Evolutionary conservation across 768 basidiomycete genomes (phyloP), one percentile per base, ranked within the genome.

Genomic region (Agrocybe praecox): DNA sequence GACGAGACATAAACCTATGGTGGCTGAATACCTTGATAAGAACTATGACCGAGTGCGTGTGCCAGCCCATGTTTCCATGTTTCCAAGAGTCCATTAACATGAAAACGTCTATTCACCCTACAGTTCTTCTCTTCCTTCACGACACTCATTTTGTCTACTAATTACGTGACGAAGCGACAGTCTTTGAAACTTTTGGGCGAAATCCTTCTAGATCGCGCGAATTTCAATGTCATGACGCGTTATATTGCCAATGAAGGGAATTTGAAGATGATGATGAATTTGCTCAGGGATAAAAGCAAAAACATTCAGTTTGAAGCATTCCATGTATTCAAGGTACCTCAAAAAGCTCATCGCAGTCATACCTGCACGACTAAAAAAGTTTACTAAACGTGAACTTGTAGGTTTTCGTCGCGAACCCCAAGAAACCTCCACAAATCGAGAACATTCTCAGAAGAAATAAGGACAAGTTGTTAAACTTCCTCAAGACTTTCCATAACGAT

Each of bases 181-280:
- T 98, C 96, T 1, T 85, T 99, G 65, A 99, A 99, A 74, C 85
- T 98, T 6, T 86, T 99, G 1, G 97, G 97, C 60, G 97, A 99
- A 74, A 98, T 98, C 74, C 80, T 98, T 7, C 87, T 99, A 45
- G 97, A 99, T 74, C 87, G 97, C 24, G 94, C 95, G 46, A 99
- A 99, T 74, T 98, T 98, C 80, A 94, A 83, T 63, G 93, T 98
- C 67, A 99, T 99, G 97, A 98, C 97, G 0, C 85, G 89, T 7
- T 99, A 98, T 70, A 99, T 99, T 64, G 85, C 93, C 9, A 89
- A 88, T 66, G 97, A 98, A 69, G 89, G 88, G 24, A 99, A 98
- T 71, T 81, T 99, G 61, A 98, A 98, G 88, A 93, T 96, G 89
- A 97, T 99, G 94, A 99, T 99, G 97, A 98, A 98, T 73, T 82